Evolutionary conservation across 75 land plant species (phyloP), one percentile per base, ranked within the genome.

Genomic region (Selaginella tamariscina): DNA sequence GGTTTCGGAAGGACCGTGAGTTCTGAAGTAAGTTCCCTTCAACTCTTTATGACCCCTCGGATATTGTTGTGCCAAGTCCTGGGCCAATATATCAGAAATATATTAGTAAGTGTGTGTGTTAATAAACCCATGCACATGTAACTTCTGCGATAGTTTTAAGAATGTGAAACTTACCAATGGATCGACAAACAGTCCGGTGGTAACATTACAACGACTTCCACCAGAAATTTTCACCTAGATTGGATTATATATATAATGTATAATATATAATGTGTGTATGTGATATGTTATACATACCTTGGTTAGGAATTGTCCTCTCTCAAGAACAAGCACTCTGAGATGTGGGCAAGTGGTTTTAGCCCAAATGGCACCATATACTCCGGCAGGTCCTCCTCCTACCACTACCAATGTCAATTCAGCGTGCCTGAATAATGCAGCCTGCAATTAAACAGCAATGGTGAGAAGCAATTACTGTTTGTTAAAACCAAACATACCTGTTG

Each of bases 121-220:
- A 11, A 20, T 20, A 11, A 49, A 11, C 54, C 54, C 54, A 11
- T 11, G 11, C 54, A 49, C 20, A 49, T 49, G 54, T 49, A 49
- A 11, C 54, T 11, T 11, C 54, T 49, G 54, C 11, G 54, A 49
- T n/a, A n/a, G n/a, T n/a, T n/a, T 56, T 54, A 56, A 66, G 62
- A 66, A 55, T 66, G 59, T 56, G 44, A 66, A 27, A 54, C 55
- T 59, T 55, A 89, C 94, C 85, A 62, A 33, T 66, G 80, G 80
- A 33, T 94, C 88, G 66, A 73, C 28, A 67, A 62, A 85, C 71
- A 85, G 86, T 24, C 91, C 91, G 75, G 88, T 94, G 8, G 98
- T 94, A 31, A 94, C 83, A 84, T 94, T 94, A 80, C 98, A 94
- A 2, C 98, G 78, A 9, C 98, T 96, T 23, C 98, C 98, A 28